Percentiles rank a stretch among this genome's conserved stretches.
These are phyloP conservation scores for Penicillium brasilianum DNA, from an alignment of 2,329 filamentous ascomycete genomes.

Conservation along the genomic window DNA sequence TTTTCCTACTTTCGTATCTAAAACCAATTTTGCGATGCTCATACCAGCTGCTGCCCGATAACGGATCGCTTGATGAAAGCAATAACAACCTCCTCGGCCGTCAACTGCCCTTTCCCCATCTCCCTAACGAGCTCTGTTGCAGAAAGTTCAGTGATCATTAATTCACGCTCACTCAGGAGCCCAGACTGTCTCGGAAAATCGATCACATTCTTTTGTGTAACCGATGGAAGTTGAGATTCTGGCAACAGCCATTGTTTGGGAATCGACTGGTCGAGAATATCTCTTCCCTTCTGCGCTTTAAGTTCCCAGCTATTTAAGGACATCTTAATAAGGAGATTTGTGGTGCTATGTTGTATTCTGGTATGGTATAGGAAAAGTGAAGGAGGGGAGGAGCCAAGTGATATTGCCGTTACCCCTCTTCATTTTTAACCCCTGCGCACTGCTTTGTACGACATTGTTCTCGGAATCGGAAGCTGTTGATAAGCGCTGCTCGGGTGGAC, in stretches of 20 bases:
- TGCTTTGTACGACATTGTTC: slow-evolving; percentile 1
- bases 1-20: background rate
- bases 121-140: slow-evolving; percentile 35
- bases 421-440: slow-evolving; percentile 11
- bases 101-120: slow-evolving; percentile 36
- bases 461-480: slow-evolving; percentile 17
- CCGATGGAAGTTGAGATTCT: slow-evolving; percentile 33
- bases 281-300: slow-evolving; percentile 40
- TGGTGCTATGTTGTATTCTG: background rate
- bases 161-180: slow-evolving; percentile 54
- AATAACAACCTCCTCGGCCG: slow-evolving; percentile 39
- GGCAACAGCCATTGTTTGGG: slow-evolving; percentile 44
- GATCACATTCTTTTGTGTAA: slow-evolving; percentile 36
- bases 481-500: slow-evolving; percentile 15
- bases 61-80: slow-evolving; percentile 43
- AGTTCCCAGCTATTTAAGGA: slow-evolving; percentile 35
- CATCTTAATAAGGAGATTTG: slow-evolving; percentile 21
- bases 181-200: slow-evolving; percentile 50
- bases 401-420: background rate
- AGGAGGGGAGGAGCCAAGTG: background rate
- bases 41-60: slow-evolving; percentile 42
- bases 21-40: background rate
- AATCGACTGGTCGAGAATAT: slow-evolving; percentile 42
- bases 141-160: slow-evolving; percentile 57
- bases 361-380: background rate